A percentile compares a stretch with the other conserved stretches of the same genome.
Evolutionary conservation across 2,329 filamentous ascomycete genomes (phyloP).

Genomic region (Talaromyces islandicus): DNA sequence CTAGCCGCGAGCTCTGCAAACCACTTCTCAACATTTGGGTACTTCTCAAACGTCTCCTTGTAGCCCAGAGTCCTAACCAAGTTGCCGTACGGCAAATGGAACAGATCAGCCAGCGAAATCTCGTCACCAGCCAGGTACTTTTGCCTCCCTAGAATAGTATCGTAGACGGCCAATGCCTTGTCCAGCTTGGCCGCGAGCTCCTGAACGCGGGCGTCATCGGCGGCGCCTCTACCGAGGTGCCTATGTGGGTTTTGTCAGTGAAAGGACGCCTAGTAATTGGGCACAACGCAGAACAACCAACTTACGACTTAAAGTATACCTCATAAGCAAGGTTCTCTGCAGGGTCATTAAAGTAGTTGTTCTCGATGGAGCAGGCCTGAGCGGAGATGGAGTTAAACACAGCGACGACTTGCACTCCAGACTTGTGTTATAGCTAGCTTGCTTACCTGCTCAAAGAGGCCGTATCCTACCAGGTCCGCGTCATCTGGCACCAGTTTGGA

Average conservation of each 20-base stretch:
- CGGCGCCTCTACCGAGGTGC: background rate
- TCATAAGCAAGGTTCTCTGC: background rate
- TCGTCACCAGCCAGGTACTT: background rate
- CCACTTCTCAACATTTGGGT: background rate
- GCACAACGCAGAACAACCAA: background rate
- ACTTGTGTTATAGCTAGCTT: background rate
- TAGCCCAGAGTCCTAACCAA: background rate
- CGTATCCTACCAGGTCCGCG: background rate
- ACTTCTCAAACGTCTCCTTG: background rate
- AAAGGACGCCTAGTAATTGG: background rate
- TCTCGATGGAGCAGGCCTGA: background rate
- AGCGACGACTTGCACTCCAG: background rate
- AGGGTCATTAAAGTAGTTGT: background rate
- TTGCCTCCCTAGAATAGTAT: background rate
- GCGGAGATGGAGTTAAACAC: background rate
- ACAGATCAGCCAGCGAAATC: constrained; percentile 1
- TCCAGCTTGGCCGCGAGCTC: background rate
- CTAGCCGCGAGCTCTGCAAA: background rate
- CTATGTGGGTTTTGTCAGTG: background rate
- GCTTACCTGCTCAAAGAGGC: background rate
- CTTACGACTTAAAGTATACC: background rate
- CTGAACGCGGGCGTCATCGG: background rate
- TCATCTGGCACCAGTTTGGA: background rate
- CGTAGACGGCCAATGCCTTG: background rate
- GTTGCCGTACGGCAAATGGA: background rate